These are phyloP conservation scores for Penicillium sp. DNA, from an alignment of 2,329 filamentous ascomycete species.

Conservation along the genomic window DNA sequence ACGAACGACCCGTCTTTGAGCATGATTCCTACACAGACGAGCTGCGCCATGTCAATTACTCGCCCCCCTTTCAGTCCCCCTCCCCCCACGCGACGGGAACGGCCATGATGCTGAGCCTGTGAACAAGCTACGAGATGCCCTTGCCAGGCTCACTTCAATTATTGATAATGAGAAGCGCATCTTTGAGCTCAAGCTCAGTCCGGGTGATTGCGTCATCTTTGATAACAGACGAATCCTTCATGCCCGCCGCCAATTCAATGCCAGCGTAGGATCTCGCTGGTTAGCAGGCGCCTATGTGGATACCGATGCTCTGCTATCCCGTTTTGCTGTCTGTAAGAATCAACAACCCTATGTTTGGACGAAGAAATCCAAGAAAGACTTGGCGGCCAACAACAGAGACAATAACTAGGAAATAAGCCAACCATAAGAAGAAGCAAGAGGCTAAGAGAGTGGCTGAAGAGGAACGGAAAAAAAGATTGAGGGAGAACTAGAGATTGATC, in stretches of 20 bases:
- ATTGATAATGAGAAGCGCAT: conserved; percentile 60
- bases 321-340: conserved; percentile 43
- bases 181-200: conserved; percentile 69
- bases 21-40: conserved; percentile 16
- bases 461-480: too few relatives aligned
- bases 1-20: conserved; percentile 58
- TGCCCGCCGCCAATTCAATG: conserved; percentile 73
- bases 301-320: conserved; percentile 59
- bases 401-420: neutral
- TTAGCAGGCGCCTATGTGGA: conserved; percentile 83
- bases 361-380: neutral
- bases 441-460: neutral
- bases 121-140: conserved; percentile 41
- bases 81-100: conserved; percentile 24
- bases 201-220: conserved; percentile 91
- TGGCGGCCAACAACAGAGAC: neutral
- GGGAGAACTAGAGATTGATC: neutral
- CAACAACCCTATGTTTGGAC: conserved; percentile 16
- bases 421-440: neutral
- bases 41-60: conserved; percentile 62
- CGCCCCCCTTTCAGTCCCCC: conserved; percentile 74
- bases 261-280: conserved; percentile 67
- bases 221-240: conserved; percentile 85
- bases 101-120: neutral
- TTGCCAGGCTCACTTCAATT: conserved; percentile 58